A percentile compares a stretch with the other conserved stretches of the same genome.
phyloP scores from a whole-genome alignment of 331 rosid genomes.

The Dryas integrifolia region DNA sequence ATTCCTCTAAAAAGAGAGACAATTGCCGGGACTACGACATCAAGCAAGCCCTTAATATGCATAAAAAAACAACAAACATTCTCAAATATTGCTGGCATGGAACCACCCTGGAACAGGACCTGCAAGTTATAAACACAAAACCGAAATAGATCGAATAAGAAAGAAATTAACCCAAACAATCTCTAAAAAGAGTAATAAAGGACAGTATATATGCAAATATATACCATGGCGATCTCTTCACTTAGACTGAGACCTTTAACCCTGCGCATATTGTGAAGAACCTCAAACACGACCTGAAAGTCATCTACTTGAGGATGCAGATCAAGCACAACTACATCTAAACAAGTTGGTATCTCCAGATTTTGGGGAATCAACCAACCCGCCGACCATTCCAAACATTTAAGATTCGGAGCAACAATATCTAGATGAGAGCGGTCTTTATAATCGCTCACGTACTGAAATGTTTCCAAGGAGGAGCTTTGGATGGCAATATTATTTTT shows the following conservation, averaged over 20 bases:
- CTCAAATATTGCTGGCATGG: background rate
- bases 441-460: too few species aligned
- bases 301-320: background rate
- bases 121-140: background rate
- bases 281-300: background rate
- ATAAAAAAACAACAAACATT: background rate
- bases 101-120: background rate
- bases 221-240: background rate
- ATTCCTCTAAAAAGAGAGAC: background rate
- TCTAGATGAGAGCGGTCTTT: too few species aligned
- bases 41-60: background rate
- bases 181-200: background rate
- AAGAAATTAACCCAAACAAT: background rate
- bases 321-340: background rate
- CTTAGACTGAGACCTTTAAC: background rate
- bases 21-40: background rate
- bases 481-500: too few species aligned
- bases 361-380: background rate
- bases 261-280: background rate
- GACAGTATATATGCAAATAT: background rate
- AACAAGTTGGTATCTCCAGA: background rate
- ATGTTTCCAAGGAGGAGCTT: too few species aligned
- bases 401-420: too few species aligned
- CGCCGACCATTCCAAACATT: too few species aligned
- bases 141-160: background rate